Conservation (phyloP, 2,329 filamentous ascomycete genomes). For the Cadophora malorum region DNA sequence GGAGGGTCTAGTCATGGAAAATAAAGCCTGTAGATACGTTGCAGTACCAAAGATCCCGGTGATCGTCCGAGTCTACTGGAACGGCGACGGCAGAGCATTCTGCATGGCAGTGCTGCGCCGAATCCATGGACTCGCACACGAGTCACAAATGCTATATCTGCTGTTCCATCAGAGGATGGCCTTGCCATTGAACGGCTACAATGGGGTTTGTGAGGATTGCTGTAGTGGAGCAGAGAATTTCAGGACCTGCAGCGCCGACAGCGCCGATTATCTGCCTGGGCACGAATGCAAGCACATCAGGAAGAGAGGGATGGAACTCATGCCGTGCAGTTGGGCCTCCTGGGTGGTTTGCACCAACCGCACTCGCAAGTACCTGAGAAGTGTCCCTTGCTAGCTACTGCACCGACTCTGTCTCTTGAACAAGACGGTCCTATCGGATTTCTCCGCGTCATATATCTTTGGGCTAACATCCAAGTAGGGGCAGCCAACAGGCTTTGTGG, state of each 20-base stretch:
- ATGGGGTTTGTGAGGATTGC: not conserved
- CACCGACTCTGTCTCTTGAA: not conserved
- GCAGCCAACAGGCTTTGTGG: not conserved
- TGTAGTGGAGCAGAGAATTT: too few species aligned
- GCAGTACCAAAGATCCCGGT: constrained; percentile 4
- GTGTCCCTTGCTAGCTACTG: constrained; percentile 8
- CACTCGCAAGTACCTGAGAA: constrained; percentile 8
- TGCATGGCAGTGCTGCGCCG: constrained; percentile 6
- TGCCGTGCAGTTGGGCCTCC: not conserved
- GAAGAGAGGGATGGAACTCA: not conserved
- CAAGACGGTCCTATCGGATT: constrained; percentile 9
- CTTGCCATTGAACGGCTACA: not conserved
- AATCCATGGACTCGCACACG: constrained; percentile 11
- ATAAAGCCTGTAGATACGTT: not conserved
- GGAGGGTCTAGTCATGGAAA: not conserved
- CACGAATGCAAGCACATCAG: too few species aligned
- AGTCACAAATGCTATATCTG: constrained; percentile 9
- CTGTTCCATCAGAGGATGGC: constrained; percentile 12
- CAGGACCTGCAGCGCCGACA: too few species aligned
- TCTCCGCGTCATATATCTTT: not conserved
- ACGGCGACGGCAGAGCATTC: constrained; percentile 14
- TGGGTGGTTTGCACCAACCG: not conserved
- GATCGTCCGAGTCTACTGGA: constrained; percentile 1
- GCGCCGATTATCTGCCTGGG: too few species aligned
- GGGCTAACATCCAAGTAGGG: not conserved